These are phyloP conservation scores for Eucalyptus curtisii DNA, from an alignment of 345 rosid species.

Conservation along the genomic window DNA sequence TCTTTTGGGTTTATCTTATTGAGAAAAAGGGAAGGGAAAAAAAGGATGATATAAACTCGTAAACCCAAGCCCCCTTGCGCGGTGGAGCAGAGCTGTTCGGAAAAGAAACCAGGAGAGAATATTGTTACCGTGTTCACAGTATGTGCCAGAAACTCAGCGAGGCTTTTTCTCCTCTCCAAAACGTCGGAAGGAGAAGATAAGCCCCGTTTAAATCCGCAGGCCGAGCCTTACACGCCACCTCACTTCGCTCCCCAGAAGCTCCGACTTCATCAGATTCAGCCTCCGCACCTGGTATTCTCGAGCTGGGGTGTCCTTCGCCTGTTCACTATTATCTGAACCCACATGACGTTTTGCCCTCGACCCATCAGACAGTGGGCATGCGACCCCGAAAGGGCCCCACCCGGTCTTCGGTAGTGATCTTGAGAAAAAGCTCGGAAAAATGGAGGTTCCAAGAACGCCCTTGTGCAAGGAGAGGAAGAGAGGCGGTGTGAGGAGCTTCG, in stretches of 20 bases:
- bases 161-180: neutral
- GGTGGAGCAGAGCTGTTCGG: neutral
- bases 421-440: neutral
- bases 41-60: too few species aligned
- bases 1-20: too few species aligned
- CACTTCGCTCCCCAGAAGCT: neutral
- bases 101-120: neutral
- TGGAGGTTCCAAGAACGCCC: neutral
- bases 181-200: neutral
- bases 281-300: neutral
- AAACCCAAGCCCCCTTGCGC: too few species aligned
- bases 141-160: neutral
- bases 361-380: neutral
- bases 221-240: neutral
- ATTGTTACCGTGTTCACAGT: neutral
- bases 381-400: neutral
- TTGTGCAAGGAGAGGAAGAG: neutral
- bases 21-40: too few species aligned
- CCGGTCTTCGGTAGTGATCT: neutral
- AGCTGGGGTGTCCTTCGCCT: neutral
- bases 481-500: neutral
- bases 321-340: neutral
- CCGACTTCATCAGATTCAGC: neutral
- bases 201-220: neutral
- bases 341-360: neutral